Evolutionary conservation across 345 rosid species (phyloP).

Genomic region (Eucalyptus sp.): DNA sequence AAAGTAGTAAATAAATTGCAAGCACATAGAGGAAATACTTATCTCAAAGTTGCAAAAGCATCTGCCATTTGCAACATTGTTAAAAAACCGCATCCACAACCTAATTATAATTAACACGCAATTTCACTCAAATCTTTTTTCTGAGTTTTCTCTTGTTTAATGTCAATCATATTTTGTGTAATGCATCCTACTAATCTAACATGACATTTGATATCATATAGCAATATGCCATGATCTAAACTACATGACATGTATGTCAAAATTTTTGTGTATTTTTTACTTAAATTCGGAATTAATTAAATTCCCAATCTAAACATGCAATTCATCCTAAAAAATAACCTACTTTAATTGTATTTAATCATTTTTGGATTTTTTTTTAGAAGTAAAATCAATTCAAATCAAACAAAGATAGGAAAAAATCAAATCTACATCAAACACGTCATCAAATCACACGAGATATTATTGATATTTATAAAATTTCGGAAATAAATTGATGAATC

Average conservation of each 20-base stretch:
- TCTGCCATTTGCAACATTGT: fast-evolving
- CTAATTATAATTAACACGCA: too few species aligned
- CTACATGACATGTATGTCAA: neutral
- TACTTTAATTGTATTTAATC: neutral
- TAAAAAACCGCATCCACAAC: too few species aligned
- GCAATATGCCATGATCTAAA: neutral
- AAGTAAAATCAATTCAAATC: neutral
- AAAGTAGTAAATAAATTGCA: too few species aligned
- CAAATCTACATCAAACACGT: neutral
- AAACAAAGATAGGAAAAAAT: too few species aligned
- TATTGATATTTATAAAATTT: neutral
- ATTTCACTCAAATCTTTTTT: too few species aligned
- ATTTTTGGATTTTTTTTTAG: neutral
- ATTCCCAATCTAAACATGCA: neutral
- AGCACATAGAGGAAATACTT: too few species aligned
- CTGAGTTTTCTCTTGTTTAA: too few species aligned
- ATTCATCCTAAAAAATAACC: neutral
- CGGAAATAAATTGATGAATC: fast-evolving
- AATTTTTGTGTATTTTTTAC: too few species aligned
- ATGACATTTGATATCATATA: too few species aligned
- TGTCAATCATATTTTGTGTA: too few species aligned
- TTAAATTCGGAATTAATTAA: too few species aligned
- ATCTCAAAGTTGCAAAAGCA: too few species aligned
- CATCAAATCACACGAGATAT: neutral
- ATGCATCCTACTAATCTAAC: neutral